phyloP scores from a whole-genome alignment of 306 rosid species.

The Glycine latifolia region DNA sequence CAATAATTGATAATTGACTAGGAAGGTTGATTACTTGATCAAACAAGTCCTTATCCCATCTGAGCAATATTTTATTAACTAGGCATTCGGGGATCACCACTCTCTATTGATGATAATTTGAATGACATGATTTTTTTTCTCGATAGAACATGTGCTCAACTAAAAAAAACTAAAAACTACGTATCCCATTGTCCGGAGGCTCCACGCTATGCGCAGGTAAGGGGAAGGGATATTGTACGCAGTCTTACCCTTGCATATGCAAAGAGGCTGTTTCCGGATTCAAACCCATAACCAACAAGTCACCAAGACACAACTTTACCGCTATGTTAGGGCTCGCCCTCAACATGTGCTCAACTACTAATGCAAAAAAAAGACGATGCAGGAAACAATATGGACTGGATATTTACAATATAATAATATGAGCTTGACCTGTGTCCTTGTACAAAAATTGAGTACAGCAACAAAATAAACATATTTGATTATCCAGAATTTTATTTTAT shows the following conservation, averaged over 20 bases:
- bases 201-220: too few species aligned
- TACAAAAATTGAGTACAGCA: neutral
- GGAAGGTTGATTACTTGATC: too few species aligned
- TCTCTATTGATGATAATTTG: neutral
- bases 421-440: neutral
- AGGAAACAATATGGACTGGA: neutral
- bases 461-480: neutral
- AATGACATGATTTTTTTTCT: neutral
- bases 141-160: slow-evolving; percentile 1
- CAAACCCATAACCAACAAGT: too few species aligned
- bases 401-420: slow-evolving; percentile 14
- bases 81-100: neutral
- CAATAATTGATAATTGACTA: too few species aligned
- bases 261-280: too few species aligned
- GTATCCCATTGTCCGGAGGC: too few species aligned
- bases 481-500: neutral
- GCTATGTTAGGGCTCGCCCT: too few species aligned
- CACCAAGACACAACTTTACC: too few species aligned
- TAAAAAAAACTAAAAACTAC: too few species aligned
- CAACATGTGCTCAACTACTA: slow-evolving; percentile 2
- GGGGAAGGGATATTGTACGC: too few species aligned
- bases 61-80: slow-evolving; percentile 24
- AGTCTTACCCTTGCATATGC: too few species aligned
- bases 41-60: neutral
- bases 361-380: slow-evolving; percentile 21